phyloP scores from a whole-genome alignment of 2,329 filamentous ascomycete genomes.

The Hirsutella thompsonii region DNA sequence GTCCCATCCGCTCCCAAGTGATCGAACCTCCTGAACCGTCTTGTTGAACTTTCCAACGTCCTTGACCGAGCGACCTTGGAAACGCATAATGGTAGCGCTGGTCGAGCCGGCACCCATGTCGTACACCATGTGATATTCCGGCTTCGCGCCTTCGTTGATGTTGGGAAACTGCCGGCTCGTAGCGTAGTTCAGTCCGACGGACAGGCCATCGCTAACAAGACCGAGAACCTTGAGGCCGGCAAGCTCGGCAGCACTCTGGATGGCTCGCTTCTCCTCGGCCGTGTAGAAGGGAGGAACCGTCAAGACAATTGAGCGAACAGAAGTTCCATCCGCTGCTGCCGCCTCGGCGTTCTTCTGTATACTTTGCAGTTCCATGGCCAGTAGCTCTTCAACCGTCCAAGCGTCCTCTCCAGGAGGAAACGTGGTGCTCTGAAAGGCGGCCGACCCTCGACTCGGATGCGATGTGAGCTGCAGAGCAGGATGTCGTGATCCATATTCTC shows the following conservation, averaged over 20 bases:
- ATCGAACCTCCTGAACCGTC: slow-evolving; percentile 89
- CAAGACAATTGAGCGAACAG: slow-evolving; percentile 71
- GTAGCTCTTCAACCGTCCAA: slow-evolving; percentile 77
- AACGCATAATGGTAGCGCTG: slow-evolving; percentile 77
- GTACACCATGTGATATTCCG: slow-evolving; percentile 86
- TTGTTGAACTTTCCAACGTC: slow-evolving; percentile 91
- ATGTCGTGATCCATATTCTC: slow-evolving; percentile 62
- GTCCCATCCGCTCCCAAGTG: slow-evolving; percentile 81
- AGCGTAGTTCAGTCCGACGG: slow-evolving; percentile 91
- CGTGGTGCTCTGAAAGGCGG: slow-evolving; percentile 67
- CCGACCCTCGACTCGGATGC: slow-evolving; percentile 50
- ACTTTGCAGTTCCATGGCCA: slow-evolving; percentile 93
- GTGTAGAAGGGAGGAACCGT: slow-evolving; percentile 88
- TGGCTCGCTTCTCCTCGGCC: slow-evolving; percentile 73
- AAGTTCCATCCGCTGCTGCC: slow-evolving; percentile 62
- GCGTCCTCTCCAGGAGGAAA: slow-evolving; percentile 49
- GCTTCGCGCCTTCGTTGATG: slow-evolving; percentile 67
- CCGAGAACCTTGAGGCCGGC: slow-evolving; percentile 78
- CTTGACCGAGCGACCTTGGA: slow-evolving; percentile 82
- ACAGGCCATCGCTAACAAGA: slow-evolving; percentile 77
- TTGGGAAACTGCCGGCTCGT: slow-evolving; percentile 82
- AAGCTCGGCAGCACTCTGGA: slow-evolving; percentile 73
- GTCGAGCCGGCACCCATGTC: slow-evolving; percentile 97
- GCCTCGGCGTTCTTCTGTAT: slow-evolving; percentile 79
- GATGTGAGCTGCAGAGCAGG: slow-evolving; percentile 62